These are phyloP conservation scores for Trichosanthes cucumerina DNA, from an alignment of 306 rosid species.

Conservation along the genomic window DNA sequence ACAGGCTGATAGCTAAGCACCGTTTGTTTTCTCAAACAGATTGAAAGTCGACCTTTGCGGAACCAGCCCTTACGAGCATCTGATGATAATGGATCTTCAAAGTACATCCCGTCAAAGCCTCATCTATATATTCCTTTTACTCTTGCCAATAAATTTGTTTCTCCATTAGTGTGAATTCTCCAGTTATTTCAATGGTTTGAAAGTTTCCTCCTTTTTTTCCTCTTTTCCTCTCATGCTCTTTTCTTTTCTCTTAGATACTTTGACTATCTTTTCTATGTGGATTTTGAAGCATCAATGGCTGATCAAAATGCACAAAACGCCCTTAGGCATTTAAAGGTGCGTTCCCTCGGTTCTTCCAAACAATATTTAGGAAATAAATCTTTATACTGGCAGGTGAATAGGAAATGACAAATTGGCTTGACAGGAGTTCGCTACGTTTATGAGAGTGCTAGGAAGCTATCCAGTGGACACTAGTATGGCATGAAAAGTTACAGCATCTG, in stretches of 20 bases:
- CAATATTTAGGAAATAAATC: constrained; percentile 13
- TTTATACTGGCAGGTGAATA: background rate
- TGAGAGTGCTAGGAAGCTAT: constrained; percentile 96
- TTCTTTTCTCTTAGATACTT: constrained; percentile 50
- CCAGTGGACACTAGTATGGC: constrained; percentile 64
- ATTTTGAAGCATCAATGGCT: constrained; percentile 98
- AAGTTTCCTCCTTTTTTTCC: background rate
- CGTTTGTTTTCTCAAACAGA: constrained; percentile 39
- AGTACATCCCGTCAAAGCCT: constrained; percentile 38
- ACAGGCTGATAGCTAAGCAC: constrained; percentile 10
- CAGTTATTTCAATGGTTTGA: constrained; percentile 2
- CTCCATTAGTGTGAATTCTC: constrained; percentile 1
- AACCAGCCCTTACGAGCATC: constrained; percentile 56
- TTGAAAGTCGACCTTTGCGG: constrained; percentile 94
- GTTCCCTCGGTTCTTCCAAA: constrained; percentile 13
- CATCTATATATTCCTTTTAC: background rate
- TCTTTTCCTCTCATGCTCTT: constrained; percentile 15
- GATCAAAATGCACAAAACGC: constrained; percentile 87
- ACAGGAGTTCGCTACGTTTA: constrained; percentile 89
- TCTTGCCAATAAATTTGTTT: background rate
- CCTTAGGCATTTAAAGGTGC: constrained; percentile 61
- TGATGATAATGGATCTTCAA: constrained; percentile 49
- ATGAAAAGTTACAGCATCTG: constrained; percentile 18
- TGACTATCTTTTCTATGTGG: constrained; percentile 89
- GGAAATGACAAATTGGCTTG: constrained; percentile 13